Conservation (phyloP, 805 yeast species). For the Geotrichum ghanense region DNA sequence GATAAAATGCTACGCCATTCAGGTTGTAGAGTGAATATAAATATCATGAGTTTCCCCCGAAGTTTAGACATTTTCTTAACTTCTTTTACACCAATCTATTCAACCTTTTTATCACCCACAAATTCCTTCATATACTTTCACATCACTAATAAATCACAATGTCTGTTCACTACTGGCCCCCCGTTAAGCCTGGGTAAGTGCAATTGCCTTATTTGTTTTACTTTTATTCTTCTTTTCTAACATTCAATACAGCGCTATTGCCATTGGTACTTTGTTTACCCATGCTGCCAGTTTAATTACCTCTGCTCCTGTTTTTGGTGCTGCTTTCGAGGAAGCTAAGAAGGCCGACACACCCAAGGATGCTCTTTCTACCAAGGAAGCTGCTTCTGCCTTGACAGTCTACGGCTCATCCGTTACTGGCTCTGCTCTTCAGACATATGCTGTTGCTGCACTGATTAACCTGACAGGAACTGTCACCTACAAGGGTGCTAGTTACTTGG, state of each 20-base stretch:
- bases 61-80: too few species aligned
- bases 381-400: slow-evolving; percentile 26
- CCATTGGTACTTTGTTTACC: slow-evolving; percentile 30
- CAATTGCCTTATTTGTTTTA: background rate
- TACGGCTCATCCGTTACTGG: slow-evolving; percentile 25
- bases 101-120: too few species aligned
- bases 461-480: slow-evolving; percentile 27
- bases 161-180: slow-evolving; percentile 17
- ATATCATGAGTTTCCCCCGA: too few species aligned
- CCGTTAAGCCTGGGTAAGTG: slow-evolving; percentile 16
- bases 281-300: slow-evolving; percentile 26
- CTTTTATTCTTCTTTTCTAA: background rate
- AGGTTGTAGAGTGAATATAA: too few species aligned
- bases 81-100: too few species aligned
- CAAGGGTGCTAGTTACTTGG: slow-evolving; percentile 30
- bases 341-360: slow-evolving; percentile 25
- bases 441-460: slow-evolving; percentile 29
- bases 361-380: slow-evolving; percentile 26
- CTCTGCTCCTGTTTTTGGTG: slow-evolving; percentile 29
- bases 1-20: too few species aligned
- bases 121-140: too few species aligned
- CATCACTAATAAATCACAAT: slow-evolving; percentile 8
- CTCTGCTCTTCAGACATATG: slow-evolving; percentile 31
- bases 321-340: slow-evolving; percentile 28
- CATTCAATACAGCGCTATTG: slow-evolving; percentile 23